Evolutionary conservation across 306 rosid genomes (phyloP), one percentile per base, ranked within the genome.

Genomic region (Potentilla sterilis): DNA sequence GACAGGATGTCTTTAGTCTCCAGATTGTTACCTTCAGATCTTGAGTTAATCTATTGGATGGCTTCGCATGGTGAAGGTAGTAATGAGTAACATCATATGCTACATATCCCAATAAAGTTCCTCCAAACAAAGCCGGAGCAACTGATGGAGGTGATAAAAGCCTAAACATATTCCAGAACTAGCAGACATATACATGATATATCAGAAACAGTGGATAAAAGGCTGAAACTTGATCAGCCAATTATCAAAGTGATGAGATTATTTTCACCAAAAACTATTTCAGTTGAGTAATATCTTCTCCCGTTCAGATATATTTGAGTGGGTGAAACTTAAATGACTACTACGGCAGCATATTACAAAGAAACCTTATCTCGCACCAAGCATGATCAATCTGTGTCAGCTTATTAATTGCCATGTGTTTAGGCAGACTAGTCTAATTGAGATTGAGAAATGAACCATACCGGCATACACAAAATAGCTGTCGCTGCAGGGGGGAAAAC

Each of bases 401-500:
- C 21, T 6, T 13, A 61, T 11, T 59, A 21, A 12, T 10, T 37
- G 66, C 32, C 2, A 41, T 21, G 41, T 37, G 40, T 37, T 48
- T 6, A 62, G 62, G 12, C 15, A 18, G 21, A 67, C 34, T 9
- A 66, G 21, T n/a, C 41, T 16, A 28, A 21, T 32, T 3, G 13
- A 38, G 52, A 21, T 7, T 34, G 49, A 14, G 28, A 18, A 32
- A 69, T 34, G 49, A 70, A 65, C 70, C 83, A 70, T 88, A 93
- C 98, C 59, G 91, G 95, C 19, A 89, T 49, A 69, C 82, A 77
- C 38, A 93, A 79, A 76, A 90, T 65, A 75, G 95, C 90, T 11
- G 98, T 75, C 32, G 89, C 96, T 49, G 89, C 79, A 28, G 98
- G 98, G 57, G 98, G 96, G 43, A 89, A 90, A 77, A 90, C 96